Evolutionary conservation across 495 filamentous ascomycete species (phyloP).

Genomic region (Hyphodiscus hymeniophilus): DNA sequence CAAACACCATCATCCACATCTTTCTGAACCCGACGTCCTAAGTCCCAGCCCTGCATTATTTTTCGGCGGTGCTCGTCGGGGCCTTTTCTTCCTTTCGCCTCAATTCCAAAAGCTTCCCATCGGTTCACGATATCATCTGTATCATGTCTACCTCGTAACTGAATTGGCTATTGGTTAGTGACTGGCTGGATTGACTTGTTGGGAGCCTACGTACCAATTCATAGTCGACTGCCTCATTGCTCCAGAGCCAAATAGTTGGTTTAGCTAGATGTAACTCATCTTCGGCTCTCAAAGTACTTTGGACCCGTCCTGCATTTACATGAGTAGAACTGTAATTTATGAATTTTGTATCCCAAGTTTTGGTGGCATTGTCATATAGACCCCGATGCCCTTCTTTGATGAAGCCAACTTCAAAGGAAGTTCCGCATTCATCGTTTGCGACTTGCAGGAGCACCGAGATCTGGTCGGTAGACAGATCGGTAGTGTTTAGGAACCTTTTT

Average conservation of each 20-base stretch:
- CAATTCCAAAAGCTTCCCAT: background rate
- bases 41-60: background rate
- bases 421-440: background rate
- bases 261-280: background rate
- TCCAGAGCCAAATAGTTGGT: background rate
- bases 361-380: background rate
- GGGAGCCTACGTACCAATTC: background rate
- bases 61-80: background rate
- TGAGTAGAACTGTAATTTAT: background rate
- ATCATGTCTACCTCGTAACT: background rate
- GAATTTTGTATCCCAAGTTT: background rate
- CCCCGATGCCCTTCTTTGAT: background rate
- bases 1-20: background rate
- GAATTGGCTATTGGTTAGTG: background rate
- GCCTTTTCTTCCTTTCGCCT: background rate
- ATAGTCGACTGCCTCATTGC: background rate
- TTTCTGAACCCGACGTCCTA: background rate
- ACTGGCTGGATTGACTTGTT: background rate
- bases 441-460: background rate
- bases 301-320: background rate
- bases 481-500: background rate
- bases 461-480: background rate
- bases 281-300: background rate
- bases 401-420: background rate
- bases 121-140: background rate